These are phyloP conservation scores for Funneliformis caledonium DNA, from an alignment of 371 early-diverging fungal species.

Conservation along the genomic window DNA sequence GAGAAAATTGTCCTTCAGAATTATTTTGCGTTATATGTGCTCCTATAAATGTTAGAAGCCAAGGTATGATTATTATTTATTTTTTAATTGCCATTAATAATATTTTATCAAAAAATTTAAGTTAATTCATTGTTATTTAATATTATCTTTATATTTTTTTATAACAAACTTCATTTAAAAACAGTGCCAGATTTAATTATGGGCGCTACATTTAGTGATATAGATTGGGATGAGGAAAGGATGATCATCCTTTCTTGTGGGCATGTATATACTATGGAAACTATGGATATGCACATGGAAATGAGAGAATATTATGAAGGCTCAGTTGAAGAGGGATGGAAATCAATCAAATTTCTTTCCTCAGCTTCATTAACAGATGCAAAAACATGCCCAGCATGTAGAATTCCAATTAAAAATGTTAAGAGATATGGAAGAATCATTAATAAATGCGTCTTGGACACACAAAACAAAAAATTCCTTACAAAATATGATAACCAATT, in stretches of 20 bases:
- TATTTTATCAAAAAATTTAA: neutral
- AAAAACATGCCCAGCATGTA: slow-evolving; percentile 44
- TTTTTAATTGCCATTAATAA: no score
- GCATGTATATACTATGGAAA: slow-evolving; percentile 51
- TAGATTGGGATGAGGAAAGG: slow-evolving; percentile 50
- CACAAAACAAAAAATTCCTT: slow-evolving; percentile 36
- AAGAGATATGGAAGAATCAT: slow-evolving; percentile 26
- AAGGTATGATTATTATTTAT: neutral
- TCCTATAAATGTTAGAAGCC: slow-evolving; percentile 1
- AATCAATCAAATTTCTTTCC: slow-evolving; percentile 40
- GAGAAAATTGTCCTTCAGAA: slow-evolving; percentile 52
- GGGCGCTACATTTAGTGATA: slow-evolving; percentile 44
- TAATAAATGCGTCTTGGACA: slow-evolving; percentile 12
- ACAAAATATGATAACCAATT: neutral
- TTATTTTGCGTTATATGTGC: slow-evolving; percentile 47
- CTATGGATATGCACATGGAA: slow-evolving; percentile 52
- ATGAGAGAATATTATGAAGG: neutral
- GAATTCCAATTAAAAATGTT: slow-evolving; percentile 21
- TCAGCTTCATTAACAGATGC: neutral
- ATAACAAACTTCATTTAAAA: neutral
- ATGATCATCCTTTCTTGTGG: slow-evolving; percentile 54
- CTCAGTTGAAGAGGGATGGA: neutral
- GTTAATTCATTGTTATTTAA: no score
- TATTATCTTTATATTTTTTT: neutral
- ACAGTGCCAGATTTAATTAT: slow-evolving; percentile 48